Evolutionary conservation across 768 basidiomycete species (phyloP), one percentile per base, ranked within the genome.

Genomic region (Phlebiopsis gigantea): DNA sequence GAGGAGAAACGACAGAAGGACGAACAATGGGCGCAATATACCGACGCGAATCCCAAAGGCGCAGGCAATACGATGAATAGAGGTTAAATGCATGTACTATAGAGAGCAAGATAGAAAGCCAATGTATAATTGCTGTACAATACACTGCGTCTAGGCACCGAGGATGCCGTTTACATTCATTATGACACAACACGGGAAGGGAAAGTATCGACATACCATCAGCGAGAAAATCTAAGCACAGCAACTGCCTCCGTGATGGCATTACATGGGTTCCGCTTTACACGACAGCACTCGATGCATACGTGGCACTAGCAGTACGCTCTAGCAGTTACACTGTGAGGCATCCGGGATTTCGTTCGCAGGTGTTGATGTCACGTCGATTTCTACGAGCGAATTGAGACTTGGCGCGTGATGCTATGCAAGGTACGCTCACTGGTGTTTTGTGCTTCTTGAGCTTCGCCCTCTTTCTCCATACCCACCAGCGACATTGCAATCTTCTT

Each of bases 401-500:
- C 15, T 48, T 5, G 45, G 47, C 21, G 17, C 14, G 17, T 26
- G 24, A 21, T 30, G 26, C 39, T 41, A n/a, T 14, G 34, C 4
- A 42, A 46, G 17, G 12, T 19, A 26, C 19, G 66, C 69, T 29
- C 64, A 81, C 80, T 79, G 15, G 77, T 62, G 55, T 79, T 81
- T 60, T 78, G 75, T 19, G 68, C 60, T 24, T 73, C 73, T 4
- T 66, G 80, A 41, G 70, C 73, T 61, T 86, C 84, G 22, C 65
- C 77, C 31, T 87, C 90, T 69, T 89, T 93, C 66, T 95, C 93
- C 84, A 94, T 94, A 12, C 97, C 97, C 19, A 97, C 96, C 49
- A 99, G 73, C 2, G 94, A 94, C 87, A 98, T 86, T 1, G 97
- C 97, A 62, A 99, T 99, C 79, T 98, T 98, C 78, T 98, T 95